phyloP scores from a whole-genome alignment of 345 rosid genomes.

The Kandelia obovata region DNA sequence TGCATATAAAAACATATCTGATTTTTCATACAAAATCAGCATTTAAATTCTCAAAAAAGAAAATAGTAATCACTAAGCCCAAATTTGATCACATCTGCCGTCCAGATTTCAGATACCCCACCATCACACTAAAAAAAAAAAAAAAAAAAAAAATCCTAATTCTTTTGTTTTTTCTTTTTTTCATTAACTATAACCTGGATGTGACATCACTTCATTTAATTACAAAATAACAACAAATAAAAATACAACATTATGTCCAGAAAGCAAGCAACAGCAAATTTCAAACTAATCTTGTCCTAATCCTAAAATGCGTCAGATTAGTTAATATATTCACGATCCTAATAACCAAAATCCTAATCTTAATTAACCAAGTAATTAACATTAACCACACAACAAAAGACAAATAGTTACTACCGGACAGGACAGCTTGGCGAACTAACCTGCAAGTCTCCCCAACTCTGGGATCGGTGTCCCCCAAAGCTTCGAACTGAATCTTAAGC shows the following conservation, averaged over 20 bases:
- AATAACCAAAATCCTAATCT: neutral
- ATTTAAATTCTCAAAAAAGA: too few species aligned
- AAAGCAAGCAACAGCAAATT: neutral
- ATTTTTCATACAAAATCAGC: too few species aligned
- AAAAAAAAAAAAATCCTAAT: too few species aligned
- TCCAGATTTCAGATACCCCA: too few species aligned
- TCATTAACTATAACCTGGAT: neutral
- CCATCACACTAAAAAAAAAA: too few species aligned
- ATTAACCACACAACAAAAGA: neutral
- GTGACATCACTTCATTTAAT: neutral
- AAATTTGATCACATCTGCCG: too few species aligned
- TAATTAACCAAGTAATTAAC: neutral
- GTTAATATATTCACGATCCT: neutral
- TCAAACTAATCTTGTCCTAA: conserved; percentile 1
- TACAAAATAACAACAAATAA: neutral
- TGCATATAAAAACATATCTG: too few species aligned
- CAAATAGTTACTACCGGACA: neutral
- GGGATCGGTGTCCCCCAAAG: conserved; percentile 90
- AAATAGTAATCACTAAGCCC: too few species aligned
- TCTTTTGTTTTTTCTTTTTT: neutral
- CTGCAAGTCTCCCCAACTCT: conserved; percentile 99
- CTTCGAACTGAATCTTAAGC: conserved; percentile 89
- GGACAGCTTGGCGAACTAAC: conserved; percentile 25
- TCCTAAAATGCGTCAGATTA: too few species aligned
- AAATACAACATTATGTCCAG: neutral